Conservation (phyloP, 176 grass and related monocot genomes). For the Paspalum notatum region DNA sequence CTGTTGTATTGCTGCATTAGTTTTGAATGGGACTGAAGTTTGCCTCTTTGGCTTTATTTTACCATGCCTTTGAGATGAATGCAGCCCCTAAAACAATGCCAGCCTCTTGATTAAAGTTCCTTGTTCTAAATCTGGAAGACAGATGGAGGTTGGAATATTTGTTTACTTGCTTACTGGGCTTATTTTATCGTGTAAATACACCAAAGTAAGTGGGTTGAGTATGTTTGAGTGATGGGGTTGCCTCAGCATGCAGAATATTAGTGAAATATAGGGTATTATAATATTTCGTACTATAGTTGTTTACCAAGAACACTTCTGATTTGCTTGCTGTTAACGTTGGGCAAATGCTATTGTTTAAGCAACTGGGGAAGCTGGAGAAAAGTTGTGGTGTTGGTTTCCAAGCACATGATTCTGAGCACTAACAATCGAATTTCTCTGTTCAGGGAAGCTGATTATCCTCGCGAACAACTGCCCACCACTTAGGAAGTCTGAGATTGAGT, state of each 20-base stretch:
- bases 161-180: not conserved
- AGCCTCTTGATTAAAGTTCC: conserved; percentile 29
- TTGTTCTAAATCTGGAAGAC: not conserved
- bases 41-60: conserved; percentile 66
- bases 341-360: not conserved
- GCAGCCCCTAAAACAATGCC: conserved; percentile 54
- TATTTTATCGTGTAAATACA: not conserved
- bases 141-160: conserved; percentile 14
- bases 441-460: conserved; percentile 87
- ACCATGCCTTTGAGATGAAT: conserved; percentile 79
- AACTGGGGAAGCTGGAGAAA: not conserved
- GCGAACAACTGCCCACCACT: conserved; percentile 96
- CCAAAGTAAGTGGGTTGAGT: not conserved
- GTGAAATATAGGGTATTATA: not conserved
- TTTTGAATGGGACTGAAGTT: conserved; percentile 66
- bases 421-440: not conserved
- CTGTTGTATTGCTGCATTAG: not conserved
- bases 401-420: not conserved
- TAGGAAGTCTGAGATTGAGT: conserved; percentile 95
- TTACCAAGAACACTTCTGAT: not conserved
- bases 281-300: not conserved
- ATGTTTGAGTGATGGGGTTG: not conserved
- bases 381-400: not conserved
- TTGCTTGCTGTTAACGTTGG: not conserved
- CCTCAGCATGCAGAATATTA: not conserved